These are phyloP conservation scores for Phaeotremella fagi DNA, from an alignment of 768 basidiomycete species.

Conservation along the genomic window DNA sequence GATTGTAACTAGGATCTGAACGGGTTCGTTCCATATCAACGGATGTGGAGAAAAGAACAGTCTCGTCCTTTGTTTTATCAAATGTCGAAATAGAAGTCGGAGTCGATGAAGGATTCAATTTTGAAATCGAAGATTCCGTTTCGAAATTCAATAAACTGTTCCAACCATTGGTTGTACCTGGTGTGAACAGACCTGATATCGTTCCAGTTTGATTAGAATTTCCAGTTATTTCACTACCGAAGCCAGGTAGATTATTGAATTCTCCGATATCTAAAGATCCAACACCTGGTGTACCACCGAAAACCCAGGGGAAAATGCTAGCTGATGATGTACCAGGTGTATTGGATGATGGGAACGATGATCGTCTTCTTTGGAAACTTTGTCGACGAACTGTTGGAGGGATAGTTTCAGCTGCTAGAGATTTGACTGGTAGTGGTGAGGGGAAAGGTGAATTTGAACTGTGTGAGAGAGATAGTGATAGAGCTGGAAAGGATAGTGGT, in stretches of 20 bases:
- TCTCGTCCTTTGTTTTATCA: neutral
- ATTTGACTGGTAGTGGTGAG: slow-evolving; percentile 11
- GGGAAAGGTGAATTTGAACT: slow-evolving; percentile 1
- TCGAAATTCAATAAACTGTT: slow-evolving; percentile 29
- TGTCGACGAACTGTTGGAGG: slow-evolving; percentile 5
- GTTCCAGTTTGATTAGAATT: neutral
- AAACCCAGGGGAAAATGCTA: slow-evolving; percentile 11
- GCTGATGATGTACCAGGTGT: slow-evolving; percentile 6
- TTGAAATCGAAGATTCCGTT: neutral
- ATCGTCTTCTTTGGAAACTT: slow-evolving; percentile 19
- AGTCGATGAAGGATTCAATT: neutral
- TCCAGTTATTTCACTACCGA: slow-evolving; percentile 16
- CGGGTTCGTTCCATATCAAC: slow-evolving; percentile 2
- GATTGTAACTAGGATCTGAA: slow-evolving; percentile 10
- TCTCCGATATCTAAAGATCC: slow-evolving; percentile 10
- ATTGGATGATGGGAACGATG: slow-evolving; percentile 22
- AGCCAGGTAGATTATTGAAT: slow-evolving; percentile 15
- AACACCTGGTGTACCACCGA: slow-evolving; percentile 16
- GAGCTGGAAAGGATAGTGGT: slow-evolving; percentile 1
- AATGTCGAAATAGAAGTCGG: neutral
- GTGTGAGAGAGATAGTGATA: neutral
- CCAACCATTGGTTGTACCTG: slow-evolving; percentile 26
- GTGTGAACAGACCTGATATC: slow-evolving; percentile 7
- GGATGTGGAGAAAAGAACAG: neutral
- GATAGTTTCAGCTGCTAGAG: slow-evolving; percentile 14